Percentiles rank a stretch among this genome's conserved stretches.
These are phyloP conservation scores for Metschnikowia koreensis DNA, from an alignment of 805 yeast species.

Conservation along the genomic window DNA sequence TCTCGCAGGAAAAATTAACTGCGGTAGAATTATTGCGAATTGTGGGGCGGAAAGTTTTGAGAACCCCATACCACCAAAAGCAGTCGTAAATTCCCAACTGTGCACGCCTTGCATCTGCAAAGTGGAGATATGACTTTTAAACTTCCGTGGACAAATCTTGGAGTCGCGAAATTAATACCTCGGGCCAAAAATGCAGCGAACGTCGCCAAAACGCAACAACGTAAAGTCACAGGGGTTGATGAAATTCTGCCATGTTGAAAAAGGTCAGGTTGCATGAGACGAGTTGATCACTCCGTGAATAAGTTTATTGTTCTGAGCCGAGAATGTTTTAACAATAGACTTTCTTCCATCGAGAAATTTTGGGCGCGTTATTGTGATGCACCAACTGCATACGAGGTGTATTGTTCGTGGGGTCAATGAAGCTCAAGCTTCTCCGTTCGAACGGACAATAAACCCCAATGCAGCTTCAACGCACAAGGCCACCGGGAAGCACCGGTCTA, in stretches of 20 bases:
- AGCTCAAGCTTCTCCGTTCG: neutral
- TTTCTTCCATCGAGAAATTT: neutral
- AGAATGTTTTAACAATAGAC: neutral
- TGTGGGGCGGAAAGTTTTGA: constrained; percentile 2
- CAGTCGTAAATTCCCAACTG: neutral
- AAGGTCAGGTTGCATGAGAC: neutral
- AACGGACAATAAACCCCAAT: neutral
- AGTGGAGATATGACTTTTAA: neutral
- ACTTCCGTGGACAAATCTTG: neutral
- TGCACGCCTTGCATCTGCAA: neutral
- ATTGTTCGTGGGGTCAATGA: constrained; percentile 3
- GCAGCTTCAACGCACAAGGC: neutral
- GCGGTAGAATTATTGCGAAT: neutral
- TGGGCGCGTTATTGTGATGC: constrained; percentile 4
- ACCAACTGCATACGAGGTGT: neutral
- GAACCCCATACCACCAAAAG: neutral
- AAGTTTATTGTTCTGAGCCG: neutral
- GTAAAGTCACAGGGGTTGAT: neutral
- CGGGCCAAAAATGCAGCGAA: neutral
- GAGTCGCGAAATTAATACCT: neutral
- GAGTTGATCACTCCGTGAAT: neutral
- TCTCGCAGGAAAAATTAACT: neutral
- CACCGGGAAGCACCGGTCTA: neutral
- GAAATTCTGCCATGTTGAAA: neutral
- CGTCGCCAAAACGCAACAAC: neutral